Evolutionary conservation across 176 grass and related monocot species (phyloP).

Genomic region (Triticum dicoccoides): DNA sequence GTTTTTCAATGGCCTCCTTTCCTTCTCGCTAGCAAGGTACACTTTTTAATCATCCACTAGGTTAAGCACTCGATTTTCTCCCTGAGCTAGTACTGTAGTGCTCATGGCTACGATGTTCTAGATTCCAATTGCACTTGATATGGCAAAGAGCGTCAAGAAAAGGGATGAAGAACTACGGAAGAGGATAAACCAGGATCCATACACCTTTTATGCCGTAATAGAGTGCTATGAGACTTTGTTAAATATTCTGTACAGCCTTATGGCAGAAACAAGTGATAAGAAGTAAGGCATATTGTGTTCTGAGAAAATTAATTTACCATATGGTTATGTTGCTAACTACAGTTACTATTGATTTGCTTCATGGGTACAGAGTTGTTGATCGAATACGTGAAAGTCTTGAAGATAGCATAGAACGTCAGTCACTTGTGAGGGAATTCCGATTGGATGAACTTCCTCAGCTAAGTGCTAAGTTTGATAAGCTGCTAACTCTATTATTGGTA

Average conservation of each 20-base stretch:
- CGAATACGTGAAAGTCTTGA: constrained; percentile 33
- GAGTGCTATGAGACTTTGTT: constrained; percentile 74
- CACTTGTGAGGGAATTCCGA: constrained; percentile 53
- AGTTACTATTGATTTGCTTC: constrained; percentile 10
- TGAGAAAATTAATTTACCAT: constrained; percentile 13
- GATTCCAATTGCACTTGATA: constrained; percentile 93
- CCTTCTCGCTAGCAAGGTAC: constrained; percentile 97
- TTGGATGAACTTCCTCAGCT: constrained; percentile 82
- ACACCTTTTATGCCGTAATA: constrained; percentile 62
- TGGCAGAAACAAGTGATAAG: constrained; percentile 41
- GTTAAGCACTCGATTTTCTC: constrained; percentile 6
- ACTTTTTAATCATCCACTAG: background rate
- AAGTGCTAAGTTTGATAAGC: constrained; percentile 72
- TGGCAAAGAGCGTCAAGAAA: constrained; percentile 83
- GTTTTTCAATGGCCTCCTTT: constrained; percentile 95
- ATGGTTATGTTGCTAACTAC: background rate
- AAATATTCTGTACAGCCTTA: constrained; percentile 54
- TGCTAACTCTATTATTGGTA: constrained; percentile 69
- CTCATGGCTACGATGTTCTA: constrained; percentile 26
- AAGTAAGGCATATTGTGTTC: constrained; percentile 41
- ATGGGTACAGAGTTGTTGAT: constrained; percentile 48
- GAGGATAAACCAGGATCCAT: constrained; percentile 63
- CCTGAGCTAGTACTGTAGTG: background rate
- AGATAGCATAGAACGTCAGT: constrained; percentile 7
- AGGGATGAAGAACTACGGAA: constrained; percentile 65